phyloP scores from a whole-genome alignment of 495 filamentous ascomycete species.

The Hyaloscypha variabilis region DNA sequence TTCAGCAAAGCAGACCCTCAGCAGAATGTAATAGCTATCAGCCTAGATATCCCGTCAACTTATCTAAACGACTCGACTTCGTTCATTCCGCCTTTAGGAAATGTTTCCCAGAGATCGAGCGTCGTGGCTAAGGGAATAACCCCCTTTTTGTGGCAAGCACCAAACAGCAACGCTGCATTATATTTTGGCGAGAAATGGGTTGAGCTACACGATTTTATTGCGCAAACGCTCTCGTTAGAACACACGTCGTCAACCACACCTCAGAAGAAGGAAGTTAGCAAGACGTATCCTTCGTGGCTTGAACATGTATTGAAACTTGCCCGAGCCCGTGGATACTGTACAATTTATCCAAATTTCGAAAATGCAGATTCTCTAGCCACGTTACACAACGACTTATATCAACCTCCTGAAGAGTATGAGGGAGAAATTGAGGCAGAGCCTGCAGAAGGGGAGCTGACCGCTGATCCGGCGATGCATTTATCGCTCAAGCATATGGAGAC shows the following conservation, averaged over 20 bases:
- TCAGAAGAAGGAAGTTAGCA: constrained; percentile 53
- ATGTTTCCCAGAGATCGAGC: constrained; percentile 22
- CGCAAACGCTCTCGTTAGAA: constrained; percentile 52
- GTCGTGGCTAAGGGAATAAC: constrained; percentile 29
- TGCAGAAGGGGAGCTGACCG: constrained; percentile 22
- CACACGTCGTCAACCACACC: constrained; percentile 35
- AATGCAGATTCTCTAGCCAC: constrained; percentile 57
- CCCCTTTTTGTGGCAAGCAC: constrained; percentile 80
- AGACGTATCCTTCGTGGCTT: constrained; percentile 72
- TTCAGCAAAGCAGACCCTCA: constrained; percentile 43
- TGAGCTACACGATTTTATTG: constrained; percentile 76
- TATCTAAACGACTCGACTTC: constrained; percentile 55
- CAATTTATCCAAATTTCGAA: constrained; percentile 68
- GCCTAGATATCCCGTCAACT: constrained; percentile 69
- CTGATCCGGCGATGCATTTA: constrained; percentile 28
- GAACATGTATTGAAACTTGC: constrained; percentile 76
- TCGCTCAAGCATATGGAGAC: constrained; percentile 26
- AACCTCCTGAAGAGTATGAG: constrained; percentile 68
- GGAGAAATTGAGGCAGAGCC: constrained; percentile 15
- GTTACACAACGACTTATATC: constrained; percentile 73
- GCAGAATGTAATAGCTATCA: constrained; percentile 67
- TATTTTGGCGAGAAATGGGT: constrained; percentile 84
- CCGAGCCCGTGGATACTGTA: constrained; percentile 69
- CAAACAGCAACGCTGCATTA: constrained; percentile 75
- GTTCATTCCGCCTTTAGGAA: constrained; percentile 52